phyloP scores from a whole-genome alignment of 164 flowering plant species.

The Nymphaea thermarum region DNA sequence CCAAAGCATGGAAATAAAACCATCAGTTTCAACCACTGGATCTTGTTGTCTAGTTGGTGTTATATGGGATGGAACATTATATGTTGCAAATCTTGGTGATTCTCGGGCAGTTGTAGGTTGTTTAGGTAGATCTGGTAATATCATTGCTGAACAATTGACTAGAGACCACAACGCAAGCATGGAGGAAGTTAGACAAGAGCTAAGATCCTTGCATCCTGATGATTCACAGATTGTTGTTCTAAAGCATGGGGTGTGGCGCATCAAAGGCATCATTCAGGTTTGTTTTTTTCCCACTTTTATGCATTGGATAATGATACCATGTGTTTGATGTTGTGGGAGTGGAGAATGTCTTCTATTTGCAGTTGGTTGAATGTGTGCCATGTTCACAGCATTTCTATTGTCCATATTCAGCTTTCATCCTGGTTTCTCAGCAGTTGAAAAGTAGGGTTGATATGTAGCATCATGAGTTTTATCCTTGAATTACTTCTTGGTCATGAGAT shows the following conservation, averaged over 20 bases:
- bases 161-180: conserved; percentile 60
- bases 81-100: conserved; percentile 68
- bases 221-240: conserved; percentile 50
- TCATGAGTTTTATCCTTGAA: too few species aligned
- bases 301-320: background rate
- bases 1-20: conserved; percentile 25
- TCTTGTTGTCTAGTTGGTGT: conserved; percentile 76
- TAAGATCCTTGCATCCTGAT: conserved; percentile 53
- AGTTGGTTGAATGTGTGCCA: too few species aligned
- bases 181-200: conserved; percentile 67
- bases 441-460: too few species aligned
- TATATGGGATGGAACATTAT: conserved; percentile 48
- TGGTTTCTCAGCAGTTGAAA: too few species aligned
- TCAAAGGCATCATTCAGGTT: conserved; percentile 88
- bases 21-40: conserved; percentile 55
- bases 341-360: too few species aligned
- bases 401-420: too few species aligned
- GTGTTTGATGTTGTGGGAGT: too few species aligned
- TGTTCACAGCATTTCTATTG: too few species aligned
- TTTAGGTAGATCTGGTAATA: conserved; percentile 29
- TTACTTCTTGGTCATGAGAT: too few species aligned
- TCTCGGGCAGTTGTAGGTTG: conserved; percentile 69
- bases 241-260: conserved; percentile 66
- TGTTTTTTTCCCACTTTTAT: background rate
- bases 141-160: conserved; percentile 56